phyloP scores from a whole-genome alignment of 2,329 filamentous ascomycete species.

The Aspergillus vadensis region DNA sequence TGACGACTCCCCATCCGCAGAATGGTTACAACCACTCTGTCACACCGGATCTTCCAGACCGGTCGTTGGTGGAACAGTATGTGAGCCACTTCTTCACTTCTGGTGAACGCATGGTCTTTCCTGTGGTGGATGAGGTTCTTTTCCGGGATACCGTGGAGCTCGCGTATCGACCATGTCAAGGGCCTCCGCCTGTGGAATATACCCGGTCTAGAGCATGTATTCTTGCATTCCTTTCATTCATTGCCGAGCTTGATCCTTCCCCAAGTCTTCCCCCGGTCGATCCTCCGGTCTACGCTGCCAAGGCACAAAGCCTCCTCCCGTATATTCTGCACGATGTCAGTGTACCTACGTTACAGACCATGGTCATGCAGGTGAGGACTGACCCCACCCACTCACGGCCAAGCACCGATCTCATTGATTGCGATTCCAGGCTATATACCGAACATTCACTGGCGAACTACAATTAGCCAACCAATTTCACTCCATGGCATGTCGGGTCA shows the following conservation, averaged over 20 bases:
- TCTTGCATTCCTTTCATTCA: not conserved
- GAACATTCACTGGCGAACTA: constrained; percentile 2
- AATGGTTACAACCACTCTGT: not conserved
- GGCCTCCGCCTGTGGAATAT: not conserved
- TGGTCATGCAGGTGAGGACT: constrained; percentile 2
- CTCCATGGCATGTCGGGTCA: constrained; percentile 4
- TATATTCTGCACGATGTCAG: constrained; percentile 3
- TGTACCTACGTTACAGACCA: not conserved
- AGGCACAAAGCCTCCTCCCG: constrained; percentile 2
- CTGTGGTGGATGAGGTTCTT: not conserved
- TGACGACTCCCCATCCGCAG: not conserved
- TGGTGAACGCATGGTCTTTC: not conserved
- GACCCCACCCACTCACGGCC: not conserved
- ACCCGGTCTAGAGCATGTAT: not conserved
- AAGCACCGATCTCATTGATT: too few species aligned
- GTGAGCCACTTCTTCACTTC: not conserved
- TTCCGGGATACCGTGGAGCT: not conserved
- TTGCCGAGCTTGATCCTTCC: not conserved
- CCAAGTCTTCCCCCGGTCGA: not conserved
- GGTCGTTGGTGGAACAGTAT: not conserved
- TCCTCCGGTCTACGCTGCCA: not conserved
- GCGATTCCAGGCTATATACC: not conserved
- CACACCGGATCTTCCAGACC: constrained; percentile 3
- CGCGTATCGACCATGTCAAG: not conserved
- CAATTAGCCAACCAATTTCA: constrained; percentile 6